Base-by-base conservation (phyloP, 306 rosid genomes). In the Trichosanthes cucumerina region DNA sequence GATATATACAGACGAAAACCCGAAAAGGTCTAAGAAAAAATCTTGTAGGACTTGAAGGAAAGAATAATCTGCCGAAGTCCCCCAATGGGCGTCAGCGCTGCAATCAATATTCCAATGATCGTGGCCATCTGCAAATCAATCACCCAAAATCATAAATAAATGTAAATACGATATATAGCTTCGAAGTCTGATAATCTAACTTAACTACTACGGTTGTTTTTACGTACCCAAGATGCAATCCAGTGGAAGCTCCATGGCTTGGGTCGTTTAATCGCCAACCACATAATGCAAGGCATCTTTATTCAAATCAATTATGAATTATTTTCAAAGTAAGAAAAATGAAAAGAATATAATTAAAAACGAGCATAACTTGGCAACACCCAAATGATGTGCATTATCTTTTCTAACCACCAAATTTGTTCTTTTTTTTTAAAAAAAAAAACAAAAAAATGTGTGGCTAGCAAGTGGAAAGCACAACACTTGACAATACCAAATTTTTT, bases 261-360 rank as follows among this genome's bases (percentile, higher is more conserved):
- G 3, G 91, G 87, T 68, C 82, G 78, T 59, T 80, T 83, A 0
- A 80, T 53, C 5, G 13, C 19, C 46, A 91, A 75, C 96, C 96
- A 91, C 74, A 91, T 53, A 4, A 83, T n/a, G 75, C 96, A 78
- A 21, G 96, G 96, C 10, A 89, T 47, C 96, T 91, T 82, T 3
- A 19, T 49, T 72, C 43, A 72, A 72, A 21, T 68, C 7, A 4
- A 46, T 72, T 33, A 14, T 72, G 47, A 47, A 7, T 15, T 47
- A 26, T 44, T 39, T 41, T 21, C 52, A 41, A 7, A 10, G 0
- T 3, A 11, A 24, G 4, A 9, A 69, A 21, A 52, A 52, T 52
- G 9, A 46, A 44, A 70, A 19, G 1, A 11, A 19, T 33, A 66
- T n/a, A 52, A 52, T 52, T 52, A 72, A 21, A 72, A 72, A 56